Conservation (phyloP, 495 filamentous ascomycete genomes). For the Penicillium simplicissimum region DNA sequence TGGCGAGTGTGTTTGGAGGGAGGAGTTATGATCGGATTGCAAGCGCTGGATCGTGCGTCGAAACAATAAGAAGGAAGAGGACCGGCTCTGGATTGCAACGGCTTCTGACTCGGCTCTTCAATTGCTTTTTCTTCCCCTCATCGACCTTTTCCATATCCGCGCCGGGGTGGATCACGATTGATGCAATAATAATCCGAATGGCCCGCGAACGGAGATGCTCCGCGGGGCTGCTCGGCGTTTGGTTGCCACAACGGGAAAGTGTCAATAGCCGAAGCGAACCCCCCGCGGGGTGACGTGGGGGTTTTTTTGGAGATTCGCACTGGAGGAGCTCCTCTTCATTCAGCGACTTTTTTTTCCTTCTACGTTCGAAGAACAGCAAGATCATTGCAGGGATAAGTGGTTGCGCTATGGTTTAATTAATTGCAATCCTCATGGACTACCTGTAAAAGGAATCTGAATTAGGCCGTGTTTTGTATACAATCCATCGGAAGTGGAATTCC, state of each 20-base stretch:
- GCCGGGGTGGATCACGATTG: constrained; percentile 8
- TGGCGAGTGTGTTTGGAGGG: neutral
- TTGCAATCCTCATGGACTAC: neutral
- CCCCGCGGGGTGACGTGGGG: constrained; percentile 10
- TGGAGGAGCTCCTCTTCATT: constrained; percentile 1
- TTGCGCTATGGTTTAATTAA: no score
- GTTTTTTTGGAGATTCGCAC: neutral
- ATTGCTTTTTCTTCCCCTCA: constrained; percentile 13
- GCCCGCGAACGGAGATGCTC: constrained; percentile 30
- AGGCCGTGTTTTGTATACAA: neutral
- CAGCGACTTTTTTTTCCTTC: neutral
- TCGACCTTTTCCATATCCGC: constrained; percentile 1
- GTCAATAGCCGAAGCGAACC: constrained; percentile 34
- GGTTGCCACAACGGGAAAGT: constrained; percentile 12
- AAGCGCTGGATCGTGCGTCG: neutral
- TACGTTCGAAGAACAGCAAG: neutral
- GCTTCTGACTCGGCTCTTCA: constrained; percentile 9
- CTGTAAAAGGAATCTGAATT: neutral
- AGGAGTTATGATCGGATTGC: neutral
- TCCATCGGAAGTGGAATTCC: neutral
- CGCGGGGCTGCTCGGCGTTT: constrained; percentile 35
- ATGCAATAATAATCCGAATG: neutral
- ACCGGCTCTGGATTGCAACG: neutral
- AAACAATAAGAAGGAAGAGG: constrained; percentile 2
- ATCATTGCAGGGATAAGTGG: neutral